Conservation (phyloP, 352 stramenopile species). For the Paralagenidium karlingii region DNA sequence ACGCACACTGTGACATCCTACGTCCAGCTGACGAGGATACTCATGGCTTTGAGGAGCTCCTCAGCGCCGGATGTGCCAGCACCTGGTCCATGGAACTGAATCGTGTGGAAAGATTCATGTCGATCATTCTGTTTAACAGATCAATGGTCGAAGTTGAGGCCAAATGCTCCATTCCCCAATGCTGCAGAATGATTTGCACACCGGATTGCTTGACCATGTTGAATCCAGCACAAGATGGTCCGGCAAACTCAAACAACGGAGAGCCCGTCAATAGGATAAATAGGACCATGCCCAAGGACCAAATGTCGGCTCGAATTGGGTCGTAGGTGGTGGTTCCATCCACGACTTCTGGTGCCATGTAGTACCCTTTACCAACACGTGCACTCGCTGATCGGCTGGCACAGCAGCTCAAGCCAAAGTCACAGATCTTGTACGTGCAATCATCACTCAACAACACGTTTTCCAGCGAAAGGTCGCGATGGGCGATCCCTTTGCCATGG, state of each 20-base stretch:
- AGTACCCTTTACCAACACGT: conserved; percentile 5
- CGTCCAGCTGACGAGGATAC: no score
- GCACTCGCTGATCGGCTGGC: neutral
- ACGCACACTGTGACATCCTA: no score
- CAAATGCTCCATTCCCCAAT: conserved; percentile 24
- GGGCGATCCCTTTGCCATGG: conserved; percentile 6
- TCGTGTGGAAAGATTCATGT: no score
- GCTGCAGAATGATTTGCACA: conserved; percentile 23
- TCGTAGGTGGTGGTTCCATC: neutral
- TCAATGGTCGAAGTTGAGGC: conserved; percentile 11
- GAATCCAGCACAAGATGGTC: conserved; percentile 6
- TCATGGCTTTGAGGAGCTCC: no score
- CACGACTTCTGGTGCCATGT: conserved; percentile 7
- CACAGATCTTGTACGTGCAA: conserved; percentile 6
- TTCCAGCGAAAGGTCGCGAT: conserved; percentile 11
- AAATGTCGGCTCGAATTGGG: conserved; percentile 33
- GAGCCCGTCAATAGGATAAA: conserved; percentile 77
- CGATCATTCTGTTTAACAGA: no score
- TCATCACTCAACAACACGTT: conserved; percentile 6
- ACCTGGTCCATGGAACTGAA: no score
- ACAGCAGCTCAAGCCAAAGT: conserved; percentile 8
- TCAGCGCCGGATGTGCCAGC: no score
- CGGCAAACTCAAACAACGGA: conserved; percentile 61
- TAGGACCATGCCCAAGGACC: conserved; percentile 81
- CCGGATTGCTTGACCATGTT: conserved; percentile 23